Base-by-base conservation (phyloP, 345 rosid species). In the Corymbia maculata region DNA sequence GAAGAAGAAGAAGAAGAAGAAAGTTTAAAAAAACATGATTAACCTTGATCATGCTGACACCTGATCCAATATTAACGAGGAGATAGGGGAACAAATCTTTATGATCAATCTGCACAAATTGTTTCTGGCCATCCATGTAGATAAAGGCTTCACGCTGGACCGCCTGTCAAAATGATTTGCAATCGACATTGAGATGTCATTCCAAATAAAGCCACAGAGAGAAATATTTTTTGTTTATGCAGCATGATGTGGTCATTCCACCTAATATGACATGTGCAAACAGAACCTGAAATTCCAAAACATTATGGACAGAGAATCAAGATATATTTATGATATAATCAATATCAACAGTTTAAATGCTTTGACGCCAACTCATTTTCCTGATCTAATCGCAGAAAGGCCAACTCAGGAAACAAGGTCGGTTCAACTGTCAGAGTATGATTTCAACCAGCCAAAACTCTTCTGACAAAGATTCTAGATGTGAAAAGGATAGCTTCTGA, bases 21-120 rank as follows among this genome's bases (percentile, higher is more conserved):
- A 50, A 89, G 55, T 55, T 75, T 36, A 1, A 1, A 9, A 75
- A 75, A 75, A 36, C 82, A 36, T 28, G 44, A 80, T 30, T 85
- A 90, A 96, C 99, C 99, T 97, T 97, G 89, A 97, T 97, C 97
- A 97, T 96, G 95, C 99, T 93, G 90, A 97, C 98, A 68, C 99
- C 99, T 88, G 99, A 97, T 21, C 99, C 99, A 19, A 97, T 96
- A 87, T 97, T 97, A 89, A 97, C 97, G 87, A 97, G 99, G 88
- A 97, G 97, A 89, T 95, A 97, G 24, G 98, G 99, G 91, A 90
- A 96, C 87, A 97, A 87, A 93, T 97, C 95, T 87, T 95, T 93
- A 68, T 93, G 95, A 89, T 96, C 95, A 50, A 97, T 94, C 93
- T 96, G 92, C 68, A 93, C 92, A 90, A 92, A 95, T 90, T 97